Evolutionary conservation across 805 yeast genomes (phyloP).

Genomic region (Torulaspora delbrueckii): DNA sequence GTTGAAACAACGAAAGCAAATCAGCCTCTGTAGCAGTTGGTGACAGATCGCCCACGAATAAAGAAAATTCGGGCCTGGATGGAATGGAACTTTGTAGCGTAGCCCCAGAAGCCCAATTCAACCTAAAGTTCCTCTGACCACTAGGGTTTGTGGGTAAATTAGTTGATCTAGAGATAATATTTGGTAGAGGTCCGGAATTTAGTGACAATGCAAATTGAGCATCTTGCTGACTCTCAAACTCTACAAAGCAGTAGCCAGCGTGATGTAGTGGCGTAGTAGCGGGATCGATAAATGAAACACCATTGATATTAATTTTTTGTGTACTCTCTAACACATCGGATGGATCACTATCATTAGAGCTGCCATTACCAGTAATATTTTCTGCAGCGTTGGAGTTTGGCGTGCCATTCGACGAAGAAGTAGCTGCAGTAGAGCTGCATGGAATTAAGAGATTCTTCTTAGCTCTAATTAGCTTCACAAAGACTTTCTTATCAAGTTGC

Average conservation of each 20-base stretch:
- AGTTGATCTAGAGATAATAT: conserved; percentile 30
- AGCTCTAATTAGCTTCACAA: conserved; percentile 61
- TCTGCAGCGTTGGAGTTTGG: not conserved
- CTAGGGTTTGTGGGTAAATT: conserved; percentile 31
- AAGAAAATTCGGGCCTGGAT: conserved; percentile 68
- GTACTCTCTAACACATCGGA: conserved; percentile 12
- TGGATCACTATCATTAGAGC: conserved; percentile 1
- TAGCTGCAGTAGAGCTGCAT: conserved; percentile 25
- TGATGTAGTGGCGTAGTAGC: conserved; percentile 36
- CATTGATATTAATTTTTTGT: conserved; percentile 27
- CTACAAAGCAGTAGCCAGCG: conserved; percentile 75
- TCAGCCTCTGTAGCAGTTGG: conserved; percentile 80
- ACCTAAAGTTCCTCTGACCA: conserved; percentile 57
- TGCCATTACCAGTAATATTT: not conserved
- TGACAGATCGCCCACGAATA: conserved; percentile 79
- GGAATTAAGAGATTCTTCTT: conserved; percentile 37
- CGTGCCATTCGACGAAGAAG: conserved; percentile 5
- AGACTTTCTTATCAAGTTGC: conserved; percentile 49
- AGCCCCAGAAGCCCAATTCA: conserved; percentile 84
- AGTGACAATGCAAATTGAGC: conserved; percentile 64
- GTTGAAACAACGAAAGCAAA: conserved; percentile 64
- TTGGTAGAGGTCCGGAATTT: conserved; percentile 64
- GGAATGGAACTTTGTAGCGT: conserved; percentile 66
- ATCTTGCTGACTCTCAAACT: conserved; percentile 61
- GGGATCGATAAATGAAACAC: conserved; percentile 33